Base-by-base conservation (phyloP, 2,329 filamentous ascomycete species). In the Daldinia sp. region DNA sequence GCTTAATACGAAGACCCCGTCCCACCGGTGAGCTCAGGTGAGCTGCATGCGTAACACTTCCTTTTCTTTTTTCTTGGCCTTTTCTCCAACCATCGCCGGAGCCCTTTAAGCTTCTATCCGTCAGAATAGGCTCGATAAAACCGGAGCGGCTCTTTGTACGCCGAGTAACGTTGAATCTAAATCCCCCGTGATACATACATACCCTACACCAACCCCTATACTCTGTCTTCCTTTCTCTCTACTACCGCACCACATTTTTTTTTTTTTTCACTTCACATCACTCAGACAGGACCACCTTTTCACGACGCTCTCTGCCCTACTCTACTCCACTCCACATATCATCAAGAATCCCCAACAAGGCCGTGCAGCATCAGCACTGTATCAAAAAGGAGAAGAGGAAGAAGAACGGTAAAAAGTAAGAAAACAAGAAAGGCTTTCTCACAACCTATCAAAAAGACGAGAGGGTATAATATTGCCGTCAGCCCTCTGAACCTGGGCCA, bases 401-500 rank as follows among this genome's bases (percentile, higher is more conserved):
- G n/a, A 51, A 33, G 15, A n/a, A 35, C 33, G 33, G 33, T 9
- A 37, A 35, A 35, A 35, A 35, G 12, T 53, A 35, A 26, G 13
- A 18, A 50, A 23, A 23, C 30, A n/a, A 48, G 6, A 23, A n/a
- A 13, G 18, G 18, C 23, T 53, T 50, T 18, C 26, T 28, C 46
- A 26, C 50, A 20, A 56, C 60, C 61, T 69, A 63, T 65, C 59
- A 71, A 68, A 33, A 9, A 42, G 53, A 62, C 42, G 53, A 63
- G 63, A 67, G 70, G 70, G 70, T 72, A 72, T 72, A 71, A 69
- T 35, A 69, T 71, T 69, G 66, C 62, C 60, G 33, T 35, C 28
- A 63, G 60, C 66, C 63, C 51, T 65, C 65, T 55, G 54, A 61
- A 6, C 26, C 53, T 50, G 57, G 57, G 62, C 57, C 65, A 68